These are phyloP conservation scores for Nothophytophthora sp. DNA, from an alignment of 352 stramenopile species.

Conservation along the genomic window DNA sequence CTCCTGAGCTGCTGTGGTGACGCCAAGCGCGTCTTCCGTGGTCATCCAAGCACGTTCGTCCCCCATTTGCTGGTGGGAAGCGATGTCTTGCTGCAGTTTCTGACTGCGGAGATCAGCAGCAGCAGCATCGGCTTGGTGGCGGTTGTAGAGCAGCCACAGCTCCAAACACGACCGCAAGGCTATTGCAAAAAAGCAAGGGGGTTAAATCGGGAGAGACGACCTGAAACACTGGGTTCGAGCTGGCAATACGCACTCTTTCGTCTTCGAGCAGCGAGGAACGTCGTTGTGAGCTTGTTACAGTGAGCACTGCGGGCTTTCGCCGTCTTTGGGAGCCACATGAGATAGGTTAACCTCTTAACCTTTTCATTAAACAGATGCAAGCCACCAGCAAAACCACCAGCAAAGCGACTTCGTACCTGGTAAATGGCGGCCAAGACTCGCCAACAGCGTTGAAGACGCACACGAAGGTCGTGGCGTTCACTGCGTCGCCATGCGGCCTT, in stretches of 20 bases:
- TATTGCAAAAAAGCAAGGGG: background rate
- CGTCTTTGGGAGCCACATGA: conserved; percentile 14
- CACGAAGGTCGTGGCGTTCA: conserved; percentile 13
- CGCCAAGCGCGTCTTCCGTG: conserved; percentile 48
- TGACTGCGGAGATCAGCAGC: conserved; percentile 40
- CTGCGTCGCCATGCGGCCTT: conserved; percentile 38
- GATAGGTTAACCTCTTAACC: too few species aligned
- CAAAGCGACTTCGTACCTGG: conserved; percentile 15
- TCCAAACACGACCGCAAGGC: conserved; percentile 21
- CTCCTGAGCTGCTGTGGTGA: conserved; percentile 21
- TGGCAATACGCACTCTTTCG: conserved; percentile 44
- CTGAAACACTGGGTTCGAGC: too few species aligned
- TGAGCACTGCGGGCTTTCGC: conserved; percentile 23
- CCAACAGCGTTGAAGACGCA: conserved; percentile 6
- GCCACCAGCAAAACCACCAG: too few species aligned
- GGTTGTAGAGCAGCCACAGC: conserved; percentile 46
- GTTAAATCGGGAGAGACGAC: background rate
- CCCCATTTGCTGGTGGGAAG: conserved; percentile 25
- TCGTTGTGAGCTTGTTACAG: conserved; percentile 21
- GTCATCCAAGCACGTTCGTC: conserved; percentile 38
- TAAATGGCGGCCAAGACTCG: conserved; percentile 28
- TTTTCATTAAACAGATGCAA: too few species aligned
- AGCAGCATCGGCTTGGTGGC: conserved; percentile 39
- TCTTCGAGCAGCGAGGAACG: conserved; percentile 35
- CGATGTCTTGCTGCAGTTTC: conserved; percentile 40